Conservation (phyloP, 1,284 basidiomycete species). For the Trichosporon coremiiforme region DNA sequence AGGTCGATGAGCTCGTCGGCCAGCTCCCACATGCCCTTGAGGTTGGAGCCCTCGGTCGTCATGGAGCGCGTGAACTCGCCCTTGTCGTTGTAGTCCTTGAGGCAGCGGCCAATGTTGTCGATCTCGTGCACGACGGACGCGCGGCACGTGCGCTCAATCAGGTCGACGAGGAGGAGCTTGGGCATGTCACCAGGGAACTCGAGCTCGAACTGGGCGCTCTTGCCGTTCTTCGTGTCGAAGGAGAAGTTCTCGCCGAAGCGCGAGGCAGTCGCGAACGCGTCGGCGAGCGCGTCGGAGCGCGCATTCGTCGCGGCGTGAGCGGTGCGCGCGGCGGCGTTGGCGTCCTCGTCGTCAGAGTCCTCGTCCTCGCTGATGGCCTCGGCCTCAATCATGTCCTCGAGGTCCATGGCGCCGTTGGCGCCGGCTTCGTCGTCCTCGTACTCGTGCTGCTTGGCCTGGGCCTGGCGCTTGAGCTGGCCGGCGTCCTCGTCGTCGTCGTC, state of each 20-base stretch:
- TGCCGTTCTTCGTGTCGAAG: slow-evolving; percentile 66
- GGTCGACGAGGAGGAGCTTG: slow-evolving; percentile 86
- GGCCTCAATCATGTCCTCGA: slow-evolving; percentile 68
- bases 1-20: slow-evolving; percentile 78
- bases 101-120: slow-evolving; percentile 71
- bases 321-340: slow-evolving; percentile 38
- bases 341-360: slow-evolving; percentile 49
- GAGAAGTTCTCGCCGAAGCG: slow-evolving; percentile 66
- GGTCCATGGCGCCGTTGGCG: slow-evolving; percentile 62
- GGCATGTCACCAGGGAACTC: slow-evolving; percentile 67
- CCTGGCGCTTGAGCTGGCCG: slow-evolving; percentile 65
- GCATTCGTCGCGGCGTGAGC: slow-evolving; percentile 58
- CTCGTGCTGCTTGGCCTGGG: slow-evolving; percentile 68
- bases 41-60: slow-evolving; percentile 78
- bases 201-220: slow-evolving; percentile 74
- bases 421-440: slow-evolving; percentile 69
- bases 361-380: slow-evolving; percentile 45
- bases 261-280: slow-evolving; percentile 59
- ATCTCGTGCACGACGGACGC: slow-evolving; percentile 86
- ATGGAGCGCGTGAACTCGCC: slow-evolving; percentile 55
- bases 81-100: slow-evolving; percentile 57
- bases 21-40: slow-evolving; percentile 87
- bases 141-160: slow-evolving; percentile 81
- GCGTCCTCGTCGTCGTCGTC: slow-evolving; percentile 77
- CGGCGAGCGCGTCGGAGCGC: slow-evolving; percentile 55